Conservation (phyloP, 2,329 filamentous ascomycete genomes). For the Ophioceras dolichostomum region DNA sequence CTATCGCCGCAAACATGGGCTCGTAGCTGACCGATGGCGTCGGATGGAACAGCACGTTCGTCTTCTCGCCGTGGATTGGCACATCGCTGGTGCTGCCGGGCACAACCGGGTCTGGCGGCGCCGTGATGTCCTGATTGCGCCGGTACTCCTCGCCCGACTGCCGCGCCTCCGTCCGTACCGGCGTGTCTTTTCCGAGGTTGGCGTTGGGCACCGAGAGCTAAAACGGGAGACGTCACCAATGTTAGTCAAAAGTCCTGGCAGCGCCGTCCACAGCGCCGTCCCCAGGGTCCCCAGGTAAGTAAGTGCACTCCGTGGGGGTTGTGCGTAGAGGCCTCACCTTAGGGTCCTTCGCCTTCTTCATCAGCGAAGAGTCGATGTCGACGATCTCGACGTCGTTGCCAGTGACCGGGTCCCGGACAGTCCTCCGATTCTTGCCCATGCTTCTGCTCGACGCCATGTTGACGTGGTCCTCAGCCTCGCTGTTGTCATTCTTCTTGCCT, state of each 20-base stretch:
- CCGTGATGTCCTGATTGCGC: slow-evolving; percentile 74
- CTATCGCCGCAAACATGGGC: slow-evolving; percentile 68
- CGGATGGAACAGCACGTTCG: slow-evolving; percentile 90
- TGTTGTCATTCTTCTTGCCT: slow-evolving; percentile 5
- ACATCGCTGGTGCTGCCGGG: slow-evolving; percentile 82
- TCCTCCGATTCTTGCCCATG: slow-evolving; percentile 41
- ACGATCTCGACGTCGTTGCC: slow-evolving; percentile 78
- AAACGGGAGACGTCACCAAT: background rate
- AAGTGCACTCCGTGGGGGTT: too few species aligned
- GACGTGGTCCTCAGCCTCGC: slow-evolving; percentile 27
- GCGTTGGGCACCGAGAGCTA: slow-evolving; percentile 80
- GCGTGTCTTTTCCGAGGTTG: slow-evolving; percentile 65
- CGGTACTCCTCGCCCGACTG: slow-evolving; percentile 75
- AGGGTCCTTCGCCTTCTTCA: slow-evolving; percentile 46
- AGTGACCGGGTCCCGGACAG: slow-evolving; percentile 79
- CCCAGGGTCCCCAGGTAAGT: too few species aligned
- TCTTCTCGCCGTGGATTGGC: slow-evolving; percentile 92
- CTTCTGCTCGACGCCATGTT: slow-evolving; percentile 25
- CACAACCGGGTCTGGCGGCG: slow-evolving; percentile 77
- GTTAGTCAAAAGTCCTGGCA: too few species aligned
- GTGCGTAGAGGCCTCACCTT: too few species aligned
- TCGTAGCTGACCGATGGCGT: slow-evolving; percentile 84
- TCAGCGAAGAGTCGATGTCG: slow-evolving; percentile 47
- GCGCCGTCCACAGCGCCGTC: too few species aligned
- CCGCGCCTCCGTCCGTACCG: slow-evolving; percentile 56